phyloP scores from a whole-genome alignment of 2,329 filamentous ascomycete species.

The Epichloe festucae region DNA sequence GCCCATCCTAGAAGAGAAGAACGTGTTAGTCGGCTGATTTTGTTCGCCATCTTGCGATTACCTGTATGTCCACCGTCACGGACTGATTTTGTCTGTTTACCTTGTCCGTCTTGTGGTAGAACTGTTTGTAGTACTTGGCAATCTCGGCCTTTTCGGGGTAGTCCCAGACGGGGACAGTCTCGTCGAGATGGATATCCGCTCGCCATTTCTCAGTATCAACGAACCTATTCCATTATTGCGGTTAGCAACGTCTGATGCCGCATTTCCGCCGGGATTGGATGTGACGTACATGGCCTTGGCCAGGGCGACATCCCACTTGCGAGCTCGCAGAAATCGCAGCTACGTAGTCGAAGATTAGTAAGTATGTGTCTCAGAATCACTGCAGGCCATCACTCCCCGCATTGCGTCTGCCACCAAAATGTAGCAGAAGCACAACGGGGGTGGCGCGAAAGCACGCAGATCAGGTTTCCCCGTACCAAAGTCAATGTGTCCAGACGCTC shows the following conservation, averaged over 20 bases:
- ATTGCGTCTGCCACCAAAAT: neutral
- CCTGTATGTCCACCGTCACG: neutral
- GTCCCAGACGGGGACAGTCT: constrained; percentile 67
- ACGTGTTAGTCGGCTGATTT: neutral
- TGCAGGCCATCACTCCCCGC: neutral
- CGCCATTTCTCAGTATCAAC: constrained; percentile 84
- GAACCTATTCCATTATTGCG: constrained; percentile 49
- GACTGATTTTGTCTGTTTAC: constrained; percentile 22
- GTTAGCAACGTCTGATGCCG: neutral
- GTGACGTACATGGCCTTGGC: constrained; percentile 75
- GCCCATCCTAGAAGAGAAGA: constrained; percentile 58
- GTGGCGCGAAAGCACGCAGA: neutral
- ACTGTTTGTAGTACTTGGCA: constrained; percentile 90
- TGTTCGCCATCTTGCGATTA: neutral
- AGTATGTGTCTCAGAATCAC: no score
- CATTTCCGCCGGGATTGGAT: neutral
- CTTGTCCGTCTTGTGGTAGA: constrained; percentile 96
- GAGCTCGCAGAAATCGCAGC: constrained; percentile 82
- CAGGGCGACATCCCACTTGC: constrained; percentile 82
- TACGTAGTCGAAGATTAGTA: constrained; percentile 18
- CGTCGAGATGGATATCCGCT: constrained; percentile 71
- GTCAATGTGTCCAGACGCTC: constrained; percentile 86
- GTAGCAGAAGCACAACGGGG: neutral
- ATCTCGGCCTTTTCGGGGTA: constrained; percentile 77
- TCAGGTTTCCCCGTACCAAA: constrained; percentile 43